A percentile compares a stretch with the other conserved stretches of the same genome.
Conservation (phyloP, 768 basidiomycete genomes). For the Hortiboletus flavorubellus region DNA sequence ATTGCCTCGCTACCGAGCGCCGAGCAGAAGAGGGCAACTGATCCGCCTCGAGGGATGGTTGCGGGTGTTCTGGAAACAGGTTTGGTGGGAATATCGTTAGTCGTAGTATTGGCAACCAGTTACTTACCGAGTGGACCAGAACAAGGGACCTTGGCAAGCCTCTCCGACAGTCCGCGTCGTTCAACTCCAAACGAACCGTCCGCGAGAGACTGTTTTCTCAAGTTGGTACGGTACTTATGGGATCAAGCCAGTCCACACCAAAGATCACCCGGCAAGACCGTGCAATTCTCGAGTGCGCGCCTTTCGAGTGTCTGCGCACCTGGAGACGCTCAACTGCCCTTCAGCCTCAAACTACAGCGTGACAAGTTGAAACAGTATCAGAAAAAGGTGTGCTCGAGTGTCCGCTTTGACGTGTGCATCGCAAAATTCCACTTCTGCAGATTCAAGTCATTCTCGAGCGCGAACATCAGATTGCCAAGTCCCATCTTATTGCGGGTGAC, state of each 20-base stretch:
- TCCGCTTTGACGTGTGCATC: not conserved
- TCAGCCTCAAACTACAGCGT: conserved; percentile 90
- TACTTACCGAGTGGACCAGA: not conserved
- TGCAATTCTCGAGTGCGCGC: conserved; percentile 89
- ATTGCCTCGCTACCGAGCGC: conserved; percentile 25
- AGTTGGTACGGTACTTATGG: conserved; percentile 43
- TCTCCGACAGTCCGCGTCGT: not conserved
- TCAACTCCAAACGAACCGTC: not conserved
- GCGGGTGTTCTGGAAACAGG: not conserved
- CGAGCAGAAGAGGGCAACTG: conserved; percentile 4
- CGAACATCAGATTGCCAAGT: conserved; percentile 86
- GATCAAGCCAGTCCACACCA: conserved; percentile 67
- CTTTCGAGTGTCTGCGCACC: conserved; percentile 11
- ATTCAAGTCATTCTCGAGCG: conserved; percentile 83
- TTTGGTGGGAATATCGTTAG: conserved; percentile 17
- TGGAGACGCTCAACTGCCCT: conserved; percentile 20
- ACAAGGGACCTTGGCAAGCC: not conserved
- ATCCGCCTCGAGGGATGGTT: conserved; percentile 14
- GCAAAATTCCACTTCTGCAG: conserved; percentile 37
- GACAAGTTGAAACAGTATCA: conserved; percentile 97
- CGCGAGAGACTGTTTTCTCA: not conserved
- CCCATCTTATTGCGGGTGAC: conserved; percentile 74
- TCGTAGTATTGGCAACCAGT: not conserved
- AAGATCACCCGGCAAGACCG: conserved; percentile 93
- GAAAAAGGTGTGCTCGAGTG: conserved; percentile 61